Conservation (phyloP, 2,329 filamentous ascomycete genomes). For the Mariannaea elegans region DNA sequence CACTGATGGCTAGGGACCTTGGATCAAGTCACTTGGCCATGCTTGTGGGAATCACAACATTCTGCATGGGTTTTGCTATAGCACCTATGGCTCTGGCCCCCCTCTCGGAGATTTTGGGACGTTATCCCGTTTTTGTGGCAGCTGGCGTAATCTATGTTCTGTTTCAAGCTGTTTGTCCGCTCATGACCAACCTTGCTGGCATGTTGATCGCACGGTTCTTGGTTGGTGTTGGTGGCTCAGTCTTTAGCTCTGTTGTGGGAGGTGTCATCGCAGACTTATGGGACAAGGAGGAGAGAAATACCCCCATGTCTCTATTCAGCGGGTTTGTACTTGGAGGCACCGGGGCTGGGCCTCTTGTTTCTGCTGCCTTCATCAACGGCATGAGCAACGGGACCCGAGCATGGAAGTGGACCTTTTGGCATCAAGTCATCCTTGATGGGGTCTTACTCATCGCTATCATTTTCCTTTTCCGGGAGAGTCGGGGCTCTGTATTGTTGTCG, state of each 20-base stretch:
- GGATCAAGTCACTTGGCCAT: constrained; percentile 70
- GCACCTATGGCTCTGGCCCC: constrained; percentile 91
- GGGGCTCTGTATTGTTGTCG: constrained; percentile 81
- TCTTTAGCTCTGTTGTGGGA: constrained; percentile 90
- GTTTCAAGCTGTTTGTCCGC: constrained; percentile 77
- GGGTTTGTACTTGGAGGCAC: constrained; percentile 81
- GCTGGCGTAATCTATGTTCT: constrained; percentile 77
- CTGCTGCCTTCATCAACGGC: constrained; percentile 73
- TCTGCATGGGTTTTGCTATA: constrained; percentile 81
- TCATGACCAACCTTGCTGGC: constrained; percentile 73
- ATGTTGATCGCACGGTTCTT: constrained; percentile 82
- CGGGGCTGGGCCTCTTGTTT: constrained; percentile 78
- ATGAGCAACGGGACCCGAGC: constrained; percentile 53
- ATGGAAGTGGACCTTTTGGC: constrained; percentile 92
- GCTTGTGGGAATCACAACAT: constrained; percentile 81
- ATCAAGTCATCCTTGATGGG: constrained; percentile 77
- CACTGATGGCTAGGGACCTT: constrained; percentile 73
- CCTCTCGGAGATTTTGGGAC: constrained; percentile 87
- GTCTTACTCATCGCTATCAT: constrained; percentile 68
- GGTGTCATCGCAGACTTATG: constrained; percentile 91
- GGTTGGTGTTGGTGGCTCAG: constrained; percentile 78
- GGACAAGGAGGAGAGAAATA: constrained; percentile 80
- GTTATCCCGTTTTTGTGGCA: constrained; percentile 81
- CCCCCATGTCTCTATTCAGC: constrained; percentile 90
- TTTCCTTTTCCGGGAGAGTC: constrained; percentile 81